Percentiles rank a stretch among this genome's conserved stretches.
Evolutionary conservation across 2,329 filamentous ascomycete species (phyloP).

Genomic region (Calonectria pauciramosa): DNA sequence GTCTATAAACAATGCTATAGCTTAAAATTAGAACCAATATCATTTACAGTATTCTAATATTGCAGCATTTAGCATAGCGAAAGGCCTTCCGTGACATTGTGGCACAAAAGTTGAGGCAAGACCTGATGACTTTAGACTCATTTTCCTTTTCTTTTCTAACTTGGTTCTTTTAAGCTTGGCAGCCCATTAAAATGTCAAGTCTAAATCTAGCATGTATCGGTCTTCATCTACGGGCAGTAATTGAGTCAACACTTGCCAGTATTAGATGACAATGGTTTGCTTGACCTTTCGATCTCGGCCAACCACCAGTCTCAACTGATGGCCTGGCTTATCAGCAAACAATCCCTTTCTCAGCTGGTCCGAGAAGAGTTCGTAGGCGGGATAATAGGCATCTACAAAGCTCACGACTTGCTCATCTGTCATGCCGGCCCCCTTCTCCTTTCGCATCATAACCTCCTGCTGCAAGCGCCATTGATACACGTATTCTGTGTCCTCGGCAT

Average conservation of each 20-base stretch:
- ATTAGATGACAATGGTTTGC: not conserved
- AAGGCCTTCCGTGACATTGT: not conserved
- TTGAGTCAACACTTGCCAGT: not conserved
- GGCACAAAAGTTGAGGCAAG: not conserved
- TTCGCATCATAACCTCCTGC: not conserved
- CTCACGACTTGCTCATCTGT: constrained; percentile 4
- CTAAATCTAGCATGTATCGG: too few relatives aligned
- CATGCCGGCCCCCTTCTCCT: not conserved
- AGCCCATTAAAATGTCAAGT: not conserved
- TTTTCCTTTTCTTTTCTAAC: not conserved
- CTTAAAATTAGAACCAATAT: not conserved
- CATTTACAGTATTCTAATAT: not conserved
- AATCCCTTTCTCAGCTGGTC: not conserved
- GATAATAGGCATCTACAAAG: constrained; percentile 4
- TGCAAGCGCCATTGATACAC: not conserved
- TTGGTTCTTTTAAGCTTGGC: not conserved
- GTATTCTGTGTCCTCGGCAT: not conserved
- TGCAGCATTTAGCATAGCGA: not conserved
- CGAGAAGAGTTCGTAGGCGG: not conserved
- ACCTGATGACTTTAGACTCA: too few relatives aligned
- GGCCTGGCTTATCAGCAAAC: not conserved
- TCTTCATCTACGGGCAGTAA: not conserved
- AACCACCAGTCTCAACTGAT: not conserved
- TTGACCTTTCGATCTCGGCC: not conserved
- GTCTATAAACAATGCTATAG: constrained; percentile 22